Conservation (phyloP, 495 filamentous ascomycete species). For the Cercophora scortea region DNA sequence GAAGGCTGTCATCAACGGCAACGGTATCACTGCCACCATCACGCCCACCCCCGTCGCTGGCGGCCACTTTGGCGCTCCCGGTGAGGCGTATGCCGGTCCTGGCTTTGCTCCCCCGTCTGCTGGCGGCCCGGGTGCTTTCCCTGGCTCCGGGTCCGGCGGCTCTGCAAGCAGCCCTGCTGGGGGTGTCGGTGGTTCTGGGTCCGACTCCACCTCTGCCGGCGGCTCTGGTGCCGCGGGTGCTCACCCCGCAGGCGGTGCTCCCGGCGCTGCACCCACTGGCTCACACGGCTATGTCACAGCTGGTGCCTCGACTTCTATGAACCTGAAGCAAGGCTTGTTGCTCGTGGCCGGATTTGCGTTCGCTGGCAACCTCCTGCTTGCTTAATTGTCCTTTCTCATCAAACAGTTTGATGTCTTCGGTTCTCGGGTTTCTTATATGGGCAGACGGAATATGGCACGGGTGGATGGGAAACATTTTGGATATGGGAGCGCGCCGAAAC, state of each 20-base stretch:
- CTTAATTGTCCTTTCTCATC: neutral
- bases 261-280: neutral
- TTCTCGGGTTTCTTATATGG: too few species aligned
- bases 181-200: too few species aligned
- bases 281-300: conserved; percentile 7
- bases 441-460: too few species aligned
- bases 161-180: too few species aligned
- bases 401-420: neutral
- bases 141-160: too few species aligned
- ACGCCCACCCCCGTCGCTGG: conserved; percentile 3
- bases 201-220: too few species aligned
- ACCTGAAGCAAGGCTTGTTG: conserved; percentile 15
- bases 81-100: neutral
- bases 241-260: neutral
- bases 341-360: conserved; percentile 17
- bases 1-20: conserved; percentile 17
- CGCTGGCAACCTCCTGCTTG: conserved; percentile 5
- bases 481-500: too few species aligned
- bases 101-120: neutral
- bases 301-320: conserved; percentile 10
- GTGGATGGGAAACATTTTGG: too few species aligned
- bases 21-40: conserved; percentile 29
- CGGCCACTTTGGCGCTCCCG: neutral
- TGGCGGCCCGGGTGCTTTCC: too few species aligned
- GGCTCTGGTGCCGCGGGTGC: too few species aligned